Base-by-base conservation (phyloP, 164 flowering plant genomes). In the Nelumbo lutea region DNA sequence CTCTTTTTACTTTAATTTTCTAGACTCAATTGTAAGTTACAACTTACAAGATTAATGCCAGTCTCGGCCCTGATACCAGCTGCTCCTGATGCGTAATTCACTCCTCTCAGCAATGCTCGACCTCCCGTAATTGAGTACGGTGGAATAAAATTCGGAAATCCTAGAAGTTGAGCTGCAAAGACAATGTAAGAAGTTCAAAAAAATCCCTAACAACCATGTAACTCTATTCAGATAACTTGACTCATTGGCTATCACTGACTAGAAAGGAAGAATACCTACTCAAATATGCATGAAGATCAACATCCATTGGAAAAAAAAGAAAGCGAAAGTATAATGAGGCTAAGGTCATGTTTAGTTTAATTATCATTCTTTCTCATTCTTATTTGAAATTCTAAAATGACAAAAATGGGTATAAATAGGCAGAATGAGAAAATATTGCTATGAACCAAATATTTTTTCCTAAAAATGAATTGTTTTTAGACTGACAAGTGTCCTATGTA, bases 41-140 rank as follows among this genome's bases (percentile, higher is more conserved):
- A 6, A 61, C 1, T 50, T 85, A 90, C 98, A 86, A 93, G 70
- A 76, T 90, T 90, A 67, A 73, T 79, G 57, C 98, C 96, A 5
- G 96, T 89, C 68, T 90, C 96, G 61, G 88, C 89, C 59, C 93
- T 80, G 57, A 93, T 90, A 3, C 98, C 96, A 13, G 98, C 68
- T 9, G 92, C 98, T 42, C 96, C 93, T 0, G 98, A 93, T 7
- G 96, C 96, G 70, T 71, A 93, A 74, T 93, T 93, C 15, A 75
- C 87, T 61, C 96, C 98, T 62, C 82, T 77, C 9, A 87, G 64
- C 38, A 89, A 14, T 4, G 70, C 80, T 5, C 61, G 73, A 2
- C 91, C 91, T 42, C 85, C 68, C 10, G 80, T 66, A 47, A 78
- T 75, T 6, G 87, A 75, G 66, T 70, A 87, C 0, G 96, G 81